Conservation (phyloP, 139 green algal species). For the Edaphochlamys debaryana region DNA sequence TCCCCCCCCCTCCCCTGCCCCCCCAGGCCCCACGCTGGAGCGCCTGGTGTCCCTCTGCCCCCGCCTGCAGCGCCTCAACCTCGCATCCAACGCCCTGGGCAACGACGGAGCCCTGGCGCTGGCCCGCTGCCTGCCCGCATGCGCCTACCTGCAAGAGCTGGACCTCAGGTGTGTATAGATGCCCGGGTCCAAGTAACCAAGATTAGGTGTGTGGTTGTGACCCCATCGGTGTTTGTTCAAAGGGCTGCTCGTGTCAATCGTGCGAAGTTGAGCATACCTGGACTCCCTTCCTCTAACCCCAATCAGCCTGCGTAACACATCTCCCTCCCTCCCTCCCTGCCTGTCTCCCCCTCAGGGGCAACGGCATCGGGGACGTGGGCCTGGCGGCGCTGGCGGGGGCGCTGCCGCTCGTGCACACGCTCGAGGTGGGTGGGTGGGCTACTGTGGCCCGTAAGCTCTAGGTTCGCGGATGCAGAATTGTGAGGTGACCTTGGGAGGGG, state of each 20-base stretch:
- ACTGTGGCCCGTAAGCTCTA: no score
- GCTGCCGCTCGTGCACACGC: conserved; percentile 39
- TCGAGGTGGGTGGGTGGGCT: conserved; percentile 18
- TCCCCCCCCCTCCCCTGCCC: neutral
- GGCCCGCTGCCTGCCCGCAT: conserved; percentile 51
- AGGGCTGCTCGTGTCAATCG: no score
- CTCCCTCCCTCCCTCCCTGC: no score
- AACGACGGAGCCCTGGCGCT: conserved; percentile 49
- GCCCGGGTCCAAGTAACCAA: no score
- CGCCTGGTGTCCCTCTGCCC: conserved; percentile 47
- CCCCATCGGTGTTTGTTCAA: no score
- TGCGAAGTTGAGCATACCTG: no score
- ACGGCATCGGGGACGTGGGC: conserved; percentile 54
- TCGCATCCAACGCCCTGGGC: conserved; percentile 57
- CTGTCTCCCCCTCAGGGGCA: no score
- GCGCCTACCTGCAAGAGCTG: conserved; percentile 37
- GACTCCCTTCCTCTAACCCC: no score
- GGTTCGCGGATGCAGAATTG: neutral
- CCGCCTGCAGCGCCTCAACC: conserved; percentile 40
- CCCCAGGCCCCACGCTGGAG: conserved; percentile 54
- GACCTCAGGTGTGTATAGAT: no score
- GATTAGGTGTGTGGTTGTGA: no score
- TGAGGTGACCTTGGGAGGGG: no score
- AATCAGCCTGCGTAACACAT: no score
- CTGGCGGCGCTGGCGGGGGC: conserved; percentile 51